Evolutionary conservation across 2,329 filamentous ascomycete genomes (phyloP).

Genomic region (Diaporthe sp.): DNA sequence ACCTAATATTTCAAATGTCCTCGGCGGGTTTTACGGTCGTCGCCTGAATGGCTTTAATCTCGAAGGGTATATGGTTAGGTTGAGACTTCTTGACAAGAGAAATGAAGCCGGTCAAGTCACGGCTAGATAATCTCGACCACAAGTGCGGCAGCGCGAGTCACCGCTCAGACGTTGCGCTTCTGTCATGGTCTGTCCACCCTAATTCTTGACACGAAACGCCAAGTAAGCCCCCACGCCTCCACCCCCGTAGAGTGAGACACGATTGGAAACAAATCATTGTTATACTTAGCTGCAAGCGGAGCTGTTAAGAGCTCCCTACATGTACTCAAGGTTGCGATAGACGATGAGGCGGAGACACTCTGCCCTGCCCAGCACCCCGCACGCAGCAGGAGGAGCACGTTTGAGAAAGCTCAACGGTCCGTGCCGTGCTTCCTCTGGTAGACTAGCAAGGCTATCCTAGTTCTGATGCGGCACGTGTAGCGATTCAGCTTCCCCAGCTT

Average conservation of each 20-base stretch:
- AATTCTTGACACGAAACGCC: slow-evolving; percentile 15
- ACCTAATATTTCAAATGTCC: too few relatives aligned
- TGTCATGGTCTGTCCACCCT: neutral
- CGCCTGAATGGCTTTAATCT: too few relatives aligned
- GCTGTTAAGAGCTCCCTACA: neutral
- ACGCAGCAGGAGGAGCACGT: neutral
- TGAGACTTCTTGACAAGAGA: neutral
- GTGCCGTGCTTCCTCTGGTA: slow-evolving; percentile 19
- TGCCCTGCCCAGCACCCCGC: neutral
- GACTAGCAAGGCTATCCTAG: slow-evolving; percentile 23
- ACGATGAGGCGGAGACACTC: neutral
- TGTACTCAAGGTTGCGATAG: neutral
- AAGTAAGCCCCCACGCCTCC: neutral
- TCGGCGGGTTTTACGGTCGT: too few relatives aligned
- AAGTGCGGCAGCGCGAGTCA: neutral
- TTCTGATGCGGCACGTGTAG: slow-evolving; percentile 14
- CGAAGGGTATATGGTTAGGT: too few relatives aligned
- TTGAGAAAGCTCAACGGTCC: slow-evolving; percentile 20
- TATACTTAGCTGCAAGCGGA: slow-evolving; percentile 6
- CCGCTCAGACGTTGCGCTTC: neutral
- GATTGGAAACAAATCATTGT: neutral
- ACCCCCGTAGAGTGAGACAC: neutral
- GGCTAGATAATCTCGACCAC: neutral
- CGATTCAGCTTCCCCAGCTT: slow-evolving; percentile 21
- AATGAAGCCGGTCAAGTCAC: neutral